phyloP scores from a whole-genome alignment of 2,329 filamentous ascomycete genomes.

The Trichoderma cornu-damae region DNA sequence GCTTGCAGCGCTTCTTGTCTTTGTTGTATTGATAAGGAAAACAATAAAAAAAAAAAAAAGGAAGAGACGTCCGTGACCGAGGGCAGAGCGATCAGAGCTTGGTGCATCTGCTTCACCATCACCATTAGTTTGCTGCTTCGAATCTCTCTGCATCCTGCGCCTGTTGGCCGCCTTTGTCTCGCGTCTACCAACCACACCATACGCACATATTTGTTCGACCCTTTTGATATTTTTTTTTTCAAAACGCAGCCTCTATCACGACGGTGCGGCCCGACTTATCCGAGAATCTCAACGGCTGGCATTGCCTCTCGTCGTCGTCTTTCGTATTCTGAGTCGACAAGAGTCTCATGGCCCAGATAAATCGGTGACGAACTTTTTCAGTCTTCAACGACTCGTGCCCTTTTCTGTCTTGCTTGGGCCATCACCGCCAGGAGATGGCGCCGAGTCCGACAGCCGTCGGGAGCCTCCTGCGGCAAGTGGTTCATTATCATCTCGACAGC shows the following conservation, averaged over 20 bases:
- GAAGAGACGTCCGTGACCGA: background rate
- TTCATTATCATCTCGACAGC: conserved; percentile 78
- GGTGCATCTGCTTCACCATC: background rate
- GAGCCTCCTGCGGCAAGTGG: conserved; percentile 52
- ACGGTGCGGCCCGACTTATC: conserved; percentile 1
- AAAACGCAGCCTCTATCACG: background rate
- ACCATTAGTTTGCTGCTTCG: background rate
- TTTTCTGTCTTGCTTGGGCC: conserved; percentile 18
- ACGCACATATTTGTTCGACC: background rate
- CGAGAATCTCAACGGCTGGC: background rate
- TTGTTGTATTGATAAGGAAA: background rate
- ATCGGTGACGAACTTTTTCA: conserved; percentile 22
- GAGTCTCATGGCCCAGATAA: conserved; percentile 28
- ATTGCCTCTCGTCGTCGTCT: conserved; percentile 1
- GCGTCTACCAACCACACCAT: background rate
- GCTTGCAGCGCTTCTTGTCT: conserved; percentile 4
- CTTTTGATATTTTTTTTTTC: background rate
- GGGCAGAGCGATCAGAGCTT: background rate
- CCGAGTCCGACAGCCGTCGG: conserved; percentile 47
- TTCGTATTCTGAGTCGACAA: conserved; percentile 1
- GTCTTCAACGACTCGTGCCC: conserved; percentile 7
- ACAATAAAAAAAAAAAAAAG: too few relatives aligned
- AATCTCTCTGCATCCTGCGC: background rate
- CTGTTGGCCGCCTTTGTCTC: background rate
- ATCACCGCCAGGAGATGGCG: conserved; percentile 43